phyloP scores from a whole-genome alignment of 1,284 basidiomycete genomes.

The Phellopilus nigrolimitatus region DNA sequence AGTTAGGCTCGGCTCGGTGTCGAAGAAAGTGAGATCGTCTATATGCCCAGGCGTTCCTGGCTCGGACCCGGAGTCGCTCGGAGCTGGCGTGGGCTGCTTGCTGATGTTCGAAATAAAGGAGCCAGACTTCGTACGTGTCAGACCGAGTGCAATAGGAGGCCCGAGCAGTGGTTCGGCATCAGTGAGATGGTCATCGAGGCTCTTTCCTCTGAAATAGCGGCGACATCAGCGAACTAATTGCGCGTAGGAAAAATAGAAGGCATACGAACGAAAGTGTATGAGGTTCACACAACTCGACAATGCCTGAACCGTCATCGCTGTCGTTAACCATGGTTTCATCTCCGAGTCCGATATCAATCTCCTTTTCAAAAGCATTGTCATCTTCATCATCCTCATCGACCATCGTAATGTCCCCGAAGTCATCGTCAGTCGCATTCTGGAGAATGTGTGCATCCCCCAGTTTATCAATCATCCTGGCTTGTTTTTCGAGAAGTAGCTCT shows the following conservation, averaged over 20 bases:
- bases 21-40: background rate
- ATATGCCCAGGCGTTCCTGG: conserved; percentile 2
- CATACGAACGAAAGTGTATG: background rate
- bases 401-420: background rate
- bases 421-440: background rate
- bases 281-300: background rate
- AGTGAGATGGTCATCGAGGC: no score
- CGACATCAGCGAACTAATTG: background rate
- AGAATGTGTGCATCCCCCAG: background rate
- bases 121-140: conserved; percentile 39
- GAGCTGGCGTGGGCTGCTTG: conserved; percentile 47
- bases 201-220: no score
- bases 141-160: conserved; percentile 14
- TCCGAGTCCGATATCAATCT: background rate
- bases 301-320: background rate
- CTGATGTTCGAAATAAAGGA: conserved; percentile 42
- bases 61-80: conserved; percentile 26
- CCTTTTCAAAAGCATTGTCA: background rate
- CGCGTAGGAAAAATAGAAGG: background rate
- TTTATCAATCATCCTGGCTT: background rate
- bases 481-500: conserved; percentile 12
- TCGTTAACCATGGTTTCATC: background rate
- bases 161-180: background rate
- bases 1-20: background rate
- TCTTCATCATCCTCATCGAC: background rate